phyloP scores from a whole-genome alignment of 1,284 basidiomycete genomes.

The Singerocomus inundabilis region DNA sequence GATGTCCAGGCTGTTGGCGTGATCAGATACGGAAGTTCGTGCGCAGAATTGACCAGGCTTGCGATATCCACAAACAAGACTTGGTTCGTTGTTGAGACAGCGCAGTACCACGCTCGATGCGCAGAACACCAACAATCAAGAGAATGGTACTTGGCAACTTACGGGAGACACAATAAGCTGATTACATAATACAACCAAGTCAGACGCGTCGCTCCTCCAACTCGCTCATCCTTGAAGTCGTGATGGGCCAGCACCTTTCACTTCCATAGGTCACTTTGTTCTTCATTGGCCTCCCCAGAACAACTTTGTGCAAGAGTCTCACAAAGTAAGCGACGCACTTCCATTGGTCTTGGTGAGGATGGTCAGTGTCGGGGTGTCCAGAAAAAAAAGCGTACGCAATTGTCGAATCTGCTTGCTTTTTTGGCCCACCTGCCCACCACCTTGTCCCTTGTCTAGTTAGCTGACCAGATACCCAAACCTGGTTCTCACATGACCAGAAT shows the following conservation, averaged over 20 bases:
- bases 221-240: too few relatives aligned
- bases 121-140: neutral
- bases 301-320: neutral
- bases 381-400: neutral
- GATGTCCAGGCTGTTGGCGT: neutral
- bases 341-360: neutral
- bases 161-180: neutral
- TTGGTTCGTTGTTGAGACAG: neutral
- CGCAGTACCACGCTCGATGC: neutral
- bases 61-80: neutral
- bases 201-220: neutral
- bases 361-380: neutral
- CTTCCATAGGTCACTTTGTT: too few relatives aligned
- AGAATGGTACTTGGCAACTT: neutral
- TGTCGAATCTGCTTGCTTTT: conserved; percentile 6
- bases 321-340: neutral
- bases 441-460: neutral
- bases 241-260: too few relatives aligned
- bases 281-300: neutral
- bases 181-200: too few relatives aligned
- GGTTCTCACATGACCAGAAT: neutral
- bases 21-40: conserved; percentile 5
- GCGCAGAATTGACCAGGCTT: neutral
- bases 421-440: conserved; percentile 1
- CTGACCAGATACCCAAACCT: neutral